Conservation (phyloP, 805 yeast genomes). For the Saccharomycopsis microspora region DNA sequence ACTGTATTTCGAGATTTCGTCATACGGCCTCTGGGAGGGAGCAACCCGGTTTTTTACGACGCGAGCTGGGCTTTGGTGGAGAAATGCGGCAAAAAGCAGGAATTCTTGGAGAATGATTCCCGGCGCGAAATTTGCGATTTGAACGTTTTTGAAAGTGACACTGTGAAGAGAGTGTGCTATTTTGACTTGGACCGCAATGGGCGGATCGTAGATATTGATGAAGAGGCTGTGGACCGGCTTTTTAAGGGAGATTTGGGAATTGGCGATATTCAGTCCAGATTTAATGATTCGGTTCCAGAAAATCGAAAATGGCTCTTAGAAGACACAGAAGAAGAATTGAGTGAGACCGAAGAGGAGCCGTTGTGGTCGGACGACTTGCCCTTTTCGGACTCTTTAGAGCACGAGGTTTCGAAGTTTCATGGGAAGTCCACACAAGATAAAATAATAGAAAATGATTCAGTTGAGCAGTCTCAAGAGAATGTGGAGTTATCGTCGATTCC, state of each 20-base stretch:
- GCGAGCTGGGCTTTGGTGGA: slow-evolving; percentile 14
- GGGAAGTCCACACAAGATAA: no score
- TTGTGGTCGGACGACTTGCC: no score
- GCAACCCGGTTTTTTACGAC: neutral
- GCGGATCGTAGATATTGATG: neutral
- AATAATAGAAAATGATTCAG: no score
- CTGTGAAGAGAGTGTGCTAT: slow-evolving; percentile 1
- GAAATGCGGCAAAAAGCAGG: neutral
- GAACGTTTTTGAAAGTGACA: neutral
- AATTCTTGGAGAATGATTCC: neutral
- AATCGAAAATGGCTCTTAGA: neutral
- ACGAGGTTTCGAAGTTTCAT: no score
- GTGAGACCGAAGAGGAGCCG: neutral
- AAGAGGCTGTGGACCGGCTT: neutral
- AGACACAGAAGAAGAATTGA: neutral
- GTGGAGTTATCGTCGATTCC: no score
- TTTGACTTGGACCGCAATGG: neutral
- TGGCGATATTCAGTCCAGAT: neutral
- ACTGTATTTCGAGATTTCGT: slow-evolving; percentile 11
- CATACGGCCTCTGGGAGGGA: slow-evolving; percentile 1
- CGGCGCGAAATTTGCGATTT: neutral
- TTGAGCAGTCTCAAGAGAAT: no score
- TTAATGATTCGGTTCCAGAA: neutral
- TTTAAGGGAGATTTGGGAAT: neutral
- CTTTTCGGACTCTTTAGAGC: no score